Conservation (phyloP, 805 yeast species). For the Saccharomyces paradoxus region DNA sequence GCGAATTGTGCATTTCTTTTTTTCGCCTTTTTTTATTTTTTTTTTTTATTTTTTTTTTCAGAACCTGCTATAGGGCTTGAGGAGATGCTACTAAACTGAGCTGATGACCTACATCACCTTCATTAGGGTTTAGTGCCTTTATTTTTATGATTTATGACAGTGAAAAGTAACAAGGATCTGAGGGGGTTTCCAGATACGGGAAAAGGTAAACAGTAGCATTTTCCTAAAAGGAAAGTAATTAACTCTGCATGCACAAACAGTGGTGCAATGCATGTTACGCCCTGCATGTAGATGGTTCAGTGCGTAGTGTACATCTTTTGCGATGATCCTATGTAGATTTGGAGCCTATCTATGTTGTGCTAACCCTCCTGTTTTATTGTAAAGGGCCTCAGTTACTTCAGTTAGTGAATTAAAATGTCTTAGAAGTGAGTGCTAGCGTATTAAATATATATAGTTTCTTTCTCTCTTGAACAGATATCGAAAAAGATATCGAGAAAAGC, state of each 20-base stretch:
- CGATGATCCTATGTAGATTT: neutral
- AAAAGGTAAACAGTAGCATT: constrained; percentile 2
- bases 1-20: neutral
- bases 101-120: neutral
- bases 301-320: neutral
- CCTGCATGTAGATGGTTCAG: neutral
- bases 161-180: neutral
- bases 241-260: neutral
- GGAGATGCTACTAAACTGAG: neutral
- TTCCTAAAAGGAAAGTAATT: neutral
- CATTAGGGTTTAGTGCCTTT: neutral
- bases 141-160: neutral
- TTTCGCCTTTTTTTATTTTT: neutral
- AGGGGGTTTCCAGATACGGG: constrained; percentile 1
- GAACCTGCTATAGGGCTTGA: neutral
- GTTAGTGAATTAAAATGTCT: too few species aligned
- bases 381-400: too few species aligned
- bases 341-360: neutral
- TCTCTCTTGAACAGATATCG: neutral
- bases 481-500: neutral
- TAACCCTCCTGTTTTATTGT: neutral
- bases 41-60: neutral
- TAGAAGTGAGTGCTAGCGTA: too few species aligned
- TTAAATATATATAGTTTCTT: neutral
- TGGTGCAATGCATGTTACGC: neutral